Conservation (phyloP, 164 flowering plant species). For the Pachysandra terminalis region DNA sequence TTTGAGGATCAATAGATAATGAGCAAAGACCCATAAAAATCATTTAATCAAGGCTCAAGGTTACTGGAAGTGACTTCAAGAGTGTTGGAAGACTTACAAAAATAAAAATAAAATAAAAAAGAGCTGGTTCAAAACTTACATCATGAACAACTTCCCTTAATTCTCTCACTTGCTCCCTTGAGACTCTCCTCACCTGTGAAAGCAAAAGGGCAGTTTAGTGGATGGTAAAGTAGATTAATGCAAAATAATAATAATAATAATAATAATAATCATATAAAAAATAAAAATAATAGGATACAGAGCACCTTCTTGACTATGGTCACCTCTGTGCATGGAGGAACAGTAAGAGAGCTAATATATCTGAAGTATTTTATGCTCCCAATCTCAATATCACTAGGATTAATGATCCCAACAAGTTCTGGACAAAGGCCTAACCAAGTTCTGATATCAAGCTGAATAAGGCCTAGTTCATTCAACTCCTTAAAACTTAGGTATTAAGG, state of each 20-base stretch:
- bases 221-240: background rate
- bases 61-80: no score
- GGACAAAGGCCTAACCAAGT: no score
- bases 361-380: constrained; percentile 56
- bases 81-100: no score
- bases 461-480: no score
- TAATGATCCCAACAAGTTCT: constrained; percentile 33
- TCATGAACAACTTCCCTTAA: constrained; percentile 56
- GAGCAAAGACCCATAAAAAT: no score
- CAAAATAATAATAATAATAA: no score
- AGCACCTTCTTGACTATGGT: constrained; percentile 51
- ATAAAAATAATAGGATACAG: background rate
- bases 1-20: no score
- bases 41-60: no score
- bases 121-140: constrained; percentile 31
- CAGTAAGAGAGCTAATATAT: constrained; percentile 72
- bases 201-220: background rate
- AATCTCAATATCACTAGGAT: constrained; percentile 53
- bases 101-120: no score
- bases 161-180: constrained; percentile 53
- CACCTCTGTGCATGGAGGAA: constrained; percentile 76
- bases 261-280: background rate
- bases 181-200: constrained; percentile 59
- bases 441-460: no score
- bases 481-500: no score